A percentile compares a stretch with the other conserved stretches of the same genome.
These are phyloP conservation scores for Melastoma malabathricum DNA, from an alignment of 345 rosid genomes.

Conservation along the genomic window DNA sequence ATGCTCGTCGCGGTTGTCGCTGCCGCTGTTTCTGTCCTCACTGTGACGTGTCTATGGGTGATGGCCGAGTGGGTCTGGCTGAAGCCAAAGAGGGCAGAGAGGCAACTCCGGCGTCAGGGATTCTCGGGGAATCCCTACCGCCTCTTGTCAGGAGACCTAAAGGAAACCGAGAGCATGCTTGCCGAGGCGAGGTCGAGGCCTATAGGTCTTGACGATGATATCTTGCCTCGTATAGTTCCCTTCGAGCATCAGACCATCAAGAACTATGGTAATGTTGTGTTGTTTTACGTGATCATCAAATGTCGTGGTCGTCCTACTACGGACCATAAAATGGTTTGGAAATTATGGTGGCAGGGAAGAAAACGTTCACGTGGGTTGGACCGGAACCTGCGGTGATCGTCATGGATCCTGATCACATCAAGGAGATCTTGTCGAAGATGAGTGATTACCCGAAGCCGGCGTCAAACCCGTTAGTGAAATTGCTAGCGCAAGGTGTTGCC, in stretches of 20 bases:
- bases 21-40: too few relatives aligned
- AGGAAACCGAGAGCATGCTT: neutral
- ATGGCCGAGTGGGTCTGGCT: too few relatives aligned
- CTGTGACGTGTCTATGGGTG: too few relatives aligned
- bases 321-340: too few relatives aligned
- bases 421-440: slow-evolving; percentile 18
- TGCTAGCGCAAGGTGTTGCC: slow-evolving; percentile 27
- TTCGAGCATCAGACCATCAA: slow-evolving; percentile 4
- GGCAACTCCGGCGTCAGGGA: too few relatives aligned
- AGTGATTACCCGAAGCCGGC: slow-evolving; percentile 24
- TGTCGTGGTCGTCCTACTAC: neutral
- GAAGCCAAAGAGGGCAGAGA: too few relatives aligned
- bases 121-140: slow-evolving; percentile 10
- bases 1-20: too few relatives aligned
- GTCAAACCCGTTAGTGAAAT: slow-evolving; percentile 8
- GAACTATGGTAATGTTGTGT: slow-evolving; percentile 9
- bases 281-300: neutral
- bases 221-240: slow-evolving; percentile 10
- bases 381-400: slow-evolving; percentile 23
- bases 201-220: slow-evolving; percentile 5
- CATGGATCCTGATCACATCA: slow-evolving; percentile 26
- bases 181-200: slow-evolving; percentile 13
- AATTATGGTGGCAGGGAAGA: slow-evolving; percentile 21
- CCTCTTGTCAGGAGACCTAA: slow-evolving; percentile 10
- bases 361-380: slow-evolving; percentile 29